Evolutionary conservation across 1,284 basidiomycete species (phyloP), one percentile per base, ranked within the genome.

Genomic region (Heterobasidion irregulare): DNA sequence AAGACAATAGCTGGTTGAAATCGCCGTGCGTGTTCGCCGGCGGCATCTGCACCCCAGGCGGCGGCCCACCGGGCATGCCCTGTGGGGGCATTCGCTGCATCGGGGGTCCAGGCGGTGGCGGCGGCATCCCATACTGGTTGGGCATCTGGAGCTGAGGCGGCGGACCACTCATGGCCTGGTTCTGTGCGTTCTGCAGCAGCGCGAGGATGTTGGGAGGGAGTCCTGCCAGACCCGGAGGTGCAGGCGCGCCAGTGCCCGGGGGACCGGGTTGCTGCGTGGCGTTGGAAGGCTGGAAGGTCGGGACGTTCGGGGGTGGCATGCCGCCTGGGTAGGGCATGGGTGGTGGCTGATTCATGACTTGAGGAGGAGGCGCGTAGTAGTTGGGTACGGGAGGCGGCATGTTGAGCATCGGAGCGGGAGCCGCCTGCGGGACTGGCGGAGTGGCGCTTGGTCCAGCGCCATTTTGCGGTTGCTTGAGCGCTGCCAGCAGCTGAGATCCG

Each of bases 201-300:
- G 84, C 81, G 49, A 86, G 68, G n/a, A 86, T 74, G 61, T 83
- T 83, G 0, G 83, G 78, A 4, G 84, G 83, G 32, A 88, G 66
- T 8, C 68, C 70, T 43, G 68, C 68, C 53, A 80, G 62, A 6
- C 68, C 64, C 13, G 71, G 66, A 43, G 73, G 65, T 48, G 67
- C 62, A 48, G 73, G 65, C 16, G 70, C 70, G n/a, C 75, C 67
- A 6, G 75, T 68, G 50, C 52, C 53, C 19, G 68, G 56, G 19
- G 70, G 61, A 6, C 70, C 57, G 10, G 55, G 33, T 2, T 61
- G 63, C 46, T 67, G 65, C 53, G 64, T 71, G 61, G 44, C 51
- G 15, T 41, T 19, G 5, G 53, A n/a, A 13, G 35, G 19, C 3
- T 49, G 33, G 26, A 26, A n/a, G 18, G 35, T n/a, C 4, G 52